A percentile compares a stretch with the other conserved stretches of the same genome.
Evolutionary conservation across 805 yeast species (phyloP).

Genomic region (Cyberlindnera meyerae): DNA sequence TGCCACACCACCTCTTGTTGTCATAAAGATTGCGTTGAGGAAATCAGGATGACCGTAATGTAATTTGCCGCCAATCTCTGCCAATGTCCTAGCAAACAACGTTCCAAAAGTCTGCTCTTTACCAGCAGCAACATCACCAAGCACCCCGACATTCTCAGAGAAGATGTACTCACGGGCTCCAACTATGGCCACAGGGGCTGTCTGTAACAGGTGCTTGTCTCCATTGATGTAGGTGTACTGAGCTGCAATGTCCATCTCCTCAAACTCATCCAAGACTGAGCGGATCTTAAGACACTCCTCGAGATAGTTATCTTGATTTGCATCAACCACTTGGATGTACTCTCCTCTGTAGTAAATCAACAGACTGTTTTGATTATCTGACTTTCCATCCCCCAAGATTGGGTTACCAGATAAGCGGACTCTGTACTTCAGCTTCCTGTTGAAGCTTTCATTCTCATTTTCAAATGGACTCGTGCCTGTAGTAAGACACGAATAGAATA

Average conservation of each 20-base stretch:
- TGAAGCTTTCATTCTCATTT: conserved; percentile 49
- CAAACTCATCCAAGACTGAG: conserved; percentile 85
- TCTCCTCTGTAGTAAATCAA: conserved; percentile 88
- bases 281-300: conserved; percentile 93
- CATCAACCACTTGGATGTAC: conserved; percentile 90
- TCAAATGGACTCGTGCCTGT: conserved; percentile 53
- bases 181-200: conserved; percentile 76
- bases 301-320: conserved; percentile 91
- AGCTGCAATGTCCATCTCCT: conserved; percentile 56
- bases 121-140: conserved; percentile 96
- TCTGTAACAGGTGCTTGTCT: conserved; percentile 29
- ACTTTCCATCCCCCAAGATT: conserved; percentile 92
- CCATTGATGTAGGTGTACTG: conserved; percentile 61
- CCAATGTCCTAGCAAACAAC: conserved; percentile 85
- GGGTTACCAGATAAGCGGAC: conserved; percentile 90
- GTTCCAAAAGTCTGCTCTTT: conserved; percentile 98
- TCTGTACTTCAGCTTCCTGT: conserved; percentile 57
- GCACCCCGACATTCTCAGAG: conserved; percentile 84
- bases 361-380: conserved; percentile 91
- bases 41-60: conserved; percentile 98
- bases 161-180: conserved; percentile 59
- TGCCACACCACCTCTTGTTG: conserved; percentile 92
- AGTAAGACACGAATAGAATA: conserved; percentile 62
- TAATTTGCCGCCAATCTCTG: conserved; percentile 89
- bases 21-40: conserved; percentile 84